phyloP scores from a whole-genome alignment of 495 filamentous ascomycete species.

The Astrothelium macrocarpum region DNA sequence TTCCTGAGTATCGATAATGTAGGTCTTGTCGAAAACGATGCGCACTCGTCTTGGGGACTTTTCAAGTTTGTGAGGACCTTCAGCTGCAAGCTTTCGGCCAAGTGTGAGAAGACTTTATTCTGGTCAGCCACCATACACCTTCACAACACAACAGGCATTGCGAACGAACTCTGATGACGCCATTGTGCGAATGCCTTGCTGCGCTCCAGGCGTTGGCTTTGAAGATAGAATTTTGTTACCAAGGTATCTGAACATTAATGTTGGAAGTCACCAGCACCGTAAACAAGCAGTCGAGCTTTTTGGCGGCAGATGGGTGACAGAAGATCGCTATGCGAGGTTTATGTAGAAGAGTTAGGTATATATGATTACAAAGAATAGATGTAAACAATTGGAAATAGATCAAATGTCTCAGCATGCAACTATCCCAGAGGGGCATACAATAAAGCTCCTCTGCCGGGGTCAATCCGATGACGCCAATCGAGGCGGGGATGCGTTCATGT shows the following conservation, averaged over 20 bases:
- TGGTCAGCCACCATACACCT: background rate
- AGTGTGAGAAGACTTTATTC: slow-evolving; percentile 30
- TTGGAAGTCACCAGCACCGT: too few species aligned
- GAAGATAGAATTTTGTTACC: background rate
- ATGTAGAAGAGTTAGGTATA: background rate
- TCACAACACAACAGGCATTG: background rate
- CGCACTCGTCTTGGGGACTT: slow-evolving; percentile 34
- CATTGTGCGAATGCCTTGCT: background rate
- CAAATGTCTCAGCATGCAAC: too few species aligned
- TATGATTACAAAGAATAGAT: too few species aligned
- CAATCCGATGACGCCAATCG: too few species aligned
- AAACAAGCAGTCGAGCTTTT: too few species aligned
- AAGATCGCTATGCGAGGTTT: background rate
- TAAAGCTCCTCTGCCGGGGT: too few species aligned
- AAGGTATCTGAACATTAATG: background rate
- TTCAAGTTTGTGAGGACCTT: slow-evolving; percentile 34
- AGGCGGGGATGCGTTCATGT: too few species aligned
- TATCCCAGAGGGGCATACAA: too few species aligned
- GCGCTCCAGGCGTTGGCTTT: background rate
- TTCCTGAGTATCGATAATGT: slow-evolving; percentile 32
- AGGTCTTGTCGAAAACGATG: slow-evolving; percentile 28
- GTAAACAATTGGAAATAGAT: background rate
- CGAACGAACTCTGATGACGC: background rate
- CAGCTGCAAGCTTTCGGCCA: slow-evolving; percentile 30
- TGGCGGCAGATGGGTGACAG: background rate